Evolutionary conservation across 2,329 filamentous ascomycete species (phyloP).

Genomic region (Blastomyces parvus): DNA sequence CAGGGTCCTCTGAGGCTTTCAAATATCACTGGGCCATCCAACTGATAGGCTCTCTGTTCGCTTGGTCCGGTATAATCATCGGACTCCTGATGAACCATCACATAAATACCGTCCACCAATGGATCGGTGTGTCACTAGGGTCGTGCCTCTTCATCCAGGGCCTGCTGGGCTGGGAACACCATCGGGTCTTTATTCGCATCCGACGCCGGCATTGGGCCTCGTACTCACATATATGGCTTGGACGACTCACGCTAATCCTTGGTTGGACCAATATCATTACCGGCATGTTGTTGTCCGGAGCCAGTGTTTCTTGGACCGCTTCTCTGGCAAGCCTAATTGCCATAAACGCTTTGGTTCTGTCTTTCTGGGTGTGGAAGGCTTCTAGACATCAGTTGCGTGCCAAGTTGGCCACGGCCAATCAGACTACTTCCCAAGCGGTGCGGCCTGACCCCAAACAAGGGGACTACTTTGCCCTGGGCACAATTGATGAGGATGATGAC

Average conservation of each 20-base stretch:
- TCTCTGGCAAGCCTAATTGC: neutral
- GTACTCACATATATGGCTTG: neutral
- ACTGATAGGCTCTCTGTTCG: neutral
- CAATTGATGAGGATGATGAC: constrained; percentile 1
- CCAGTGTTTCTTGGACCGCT: constrained; percentile 1
- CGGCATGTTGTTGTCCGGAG: neutral
- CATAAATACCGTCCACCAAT: constrained; percentile 1
- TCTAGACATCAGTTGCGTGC: neutral
- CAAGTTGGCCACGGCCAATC: neutral
- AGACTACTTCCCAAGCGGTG: neutral
- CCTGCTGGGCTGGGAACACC: constrained; percentile 3
- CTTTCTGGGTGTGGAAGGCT: constrained; percentile 1
- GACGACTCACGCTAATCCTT: neutral
- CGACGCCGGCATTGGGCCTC: constrained; percentile 1
- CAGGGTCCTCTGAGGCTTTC: neutral
- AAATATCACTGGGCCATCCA: constrained; percentile 5
- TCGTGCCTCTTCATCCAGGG: neutral
- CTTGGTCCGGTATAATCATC: neutral
- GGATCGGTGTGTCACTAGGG: neutral
- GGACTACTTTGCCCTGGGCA: constrained; percentile 1
- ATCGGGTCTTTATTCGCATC: constrained; percentile 3
- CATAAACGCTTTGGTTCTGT: neutral
- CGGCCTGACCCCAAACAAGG: neutral
- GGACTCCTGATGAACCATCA: constrained; percentile 2
- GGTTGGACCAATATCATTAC: constrained; percentile 4